Conservation (phyloP, 2,329 filamentous ascomycete species). For the Talaromyces marneffei region DNA sequence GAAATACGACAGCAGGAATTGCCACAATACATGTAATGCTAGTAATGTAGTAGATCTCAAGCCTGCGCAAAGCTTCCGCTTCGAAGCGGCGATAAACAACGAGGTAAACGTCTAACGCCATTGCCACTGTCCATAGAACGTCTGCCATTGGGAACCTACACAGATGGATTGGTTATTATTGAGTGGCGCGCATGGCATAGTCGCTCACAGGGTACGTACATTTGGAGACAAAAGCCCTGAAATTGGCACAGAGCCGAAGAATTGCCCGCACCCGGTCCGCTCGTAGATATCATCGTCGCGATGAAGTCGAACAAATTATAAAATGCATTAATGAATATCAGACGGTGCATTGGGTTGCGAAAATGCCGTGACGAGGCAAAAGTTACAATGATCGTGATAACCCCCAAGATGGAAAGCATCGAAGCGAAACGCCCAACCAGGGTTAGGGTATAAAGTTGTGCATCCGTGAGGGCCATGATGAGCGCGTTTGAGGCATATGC, state of each 20-base stretch:
- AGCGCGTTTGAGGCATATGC: not conserved
- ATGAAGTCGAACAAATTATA: constrained; percentile 35
- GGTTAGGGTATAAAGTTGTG: constrained; percentile 23
- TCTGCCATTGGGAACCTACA: constrained; percentile 35
- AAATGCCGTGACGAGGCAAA: constrained; percentile 30
- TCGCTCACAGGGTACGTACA: constrained; percentile 22
- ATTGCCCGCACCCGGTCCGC: constrained; percentile 31
- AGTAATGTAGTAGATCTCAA: constrained; percentile 29
- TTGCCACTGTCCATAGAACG: constrained; percentile 35
- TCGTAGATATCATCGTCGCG: constrained; percentile 36
- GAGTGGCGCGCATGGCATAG: not conserved
- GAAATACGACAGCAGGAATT: constrained; percentile 31
- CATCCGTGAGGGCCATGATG: constrained; percentile 22
- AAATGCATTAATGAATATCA: constrained; percentile 36
- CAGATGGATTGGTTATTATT: not conserved
- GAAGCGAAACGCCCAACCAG: constrained; percentile 29
- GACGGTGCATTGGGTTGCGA: constrained; percentile 35
- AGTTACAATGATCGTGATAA: constrained; percentile 30
- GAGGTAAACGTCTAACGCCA: constrained; percentile 34
- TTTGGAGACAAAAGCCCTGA: constrained; percentile 35
- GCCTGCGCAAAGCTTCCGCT: constrained; percentile 24
- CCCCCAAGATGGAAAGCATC: constrained; percentile 29
- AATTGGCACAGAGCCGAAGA: constrained; percentile 32
- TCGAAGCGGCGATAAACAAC: constrained; percentile 35
- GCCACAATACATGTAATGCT: constrained; percentile 28